phyloP scores from a whole-genome alignment of 2,329 filamentous ascomycete species.

The Trichoderma sp. region DNA sequence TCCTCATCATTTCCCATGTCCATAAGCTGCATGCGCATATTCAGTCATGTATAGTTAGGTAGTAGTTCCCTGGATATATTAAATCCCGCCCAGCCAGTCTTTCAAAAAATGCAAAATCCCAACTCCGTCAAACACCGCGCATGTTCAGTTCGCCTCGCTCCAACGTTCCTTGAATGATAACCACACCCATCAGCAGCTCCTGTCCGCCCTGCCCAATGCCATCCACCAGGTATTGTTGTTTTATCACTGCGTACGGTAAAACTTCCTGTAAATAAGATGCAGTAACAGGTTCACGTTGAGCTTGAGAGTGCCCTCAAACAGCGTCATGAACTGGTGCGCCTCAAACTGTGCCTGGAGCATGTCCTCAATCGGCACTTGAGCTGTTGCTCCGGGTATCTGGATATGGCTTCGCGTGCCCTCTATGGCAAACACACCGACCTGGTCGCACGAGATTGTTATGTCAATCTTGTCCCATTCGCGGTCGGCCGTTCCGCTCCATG shows the following conservation, averaged over 20 bases:
- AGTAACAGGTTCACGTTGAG: slow-evolving; percentile 96
- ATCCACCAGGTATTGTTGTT: not conserved
- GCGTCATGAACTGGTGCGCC: slow-evolving; percentile 90
- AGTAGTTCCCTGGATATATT: not conserved
- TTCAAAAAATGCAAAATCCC: slow-evolving; percentile 17
- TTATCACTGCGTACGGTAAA: slow-evolving; percentile 70
- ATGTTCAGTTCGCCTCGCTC: slow-evolving; percentile 5
- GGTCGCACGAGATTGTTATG: slow-evolving; percentile 88
- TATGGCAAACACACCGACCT: slow-evolving; percentile 89
- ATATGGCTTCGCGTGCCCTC: slow-evolving; percentile 90
- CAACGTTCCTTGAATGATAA: not conserved
- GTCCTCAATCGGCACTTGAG: slow-evolving; percentile 85
- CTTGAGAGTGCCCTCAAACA: slow-evolving; percentile 82
- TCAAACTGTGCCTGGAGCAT: slow-evolving; percentile 96
- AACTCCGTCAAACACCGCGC: slow-evolving; percentile 19
- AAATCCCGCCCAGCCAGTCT: not conserved
- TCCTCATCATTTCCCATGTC: not conserved
- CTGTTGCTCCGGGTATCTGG: slow-evolving; percentile 91
- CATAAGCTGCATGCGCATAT: slow-evolving; percentile 2
- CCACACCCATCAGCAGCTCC: not conserved
- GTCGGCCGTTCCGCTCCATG: slow-evolving; percentile 83
- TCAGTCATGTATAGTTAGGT: not conserved
- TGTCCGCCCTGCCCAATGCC: not conserved
- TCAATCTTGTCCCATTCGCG: slow-evolving; percentile 89
- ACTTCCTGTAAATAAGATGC: slow-evolving; percentile 98